Percentiles rank a stretch among this genome's conserved stretches.
Evolutionary conservation across 768 basidiomycete genomes (phyloP).

Genomic region (Naganishia randhawae): DNA sequence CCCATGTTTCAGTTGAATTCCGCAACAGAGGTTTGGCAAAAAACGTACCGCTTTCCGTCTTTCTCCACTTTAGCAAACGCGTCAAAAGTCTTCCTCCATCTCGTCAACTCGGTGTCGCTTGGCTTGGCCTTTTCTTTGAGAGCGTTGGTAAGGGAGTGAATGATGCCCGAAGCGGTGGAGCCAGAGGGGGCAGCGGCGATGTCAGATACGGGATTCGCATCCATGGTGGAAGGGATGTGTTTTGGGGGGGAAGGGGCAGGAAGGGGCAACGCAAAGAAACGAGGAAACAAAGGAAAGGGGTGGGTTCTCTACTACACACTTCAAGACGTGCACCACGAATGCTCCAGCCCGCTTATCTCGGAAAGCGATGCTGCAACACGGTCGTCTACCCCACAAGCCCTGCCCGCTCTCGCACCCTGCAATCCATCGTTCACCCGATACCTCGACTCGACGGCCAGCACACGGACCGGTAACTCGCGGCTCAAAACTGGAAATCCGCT

Average conservation of each 20-base stretch:
- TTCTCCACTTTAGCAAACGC: constrained; percentile 67
- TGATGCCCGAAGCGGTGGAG: constrained; percentile 1
- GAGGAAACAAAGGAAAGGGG: not conserved
- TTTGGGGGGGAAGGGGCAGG: not conserved
- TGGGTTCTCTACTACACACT: not conserved
- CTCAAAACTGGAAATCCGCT: not conserved
- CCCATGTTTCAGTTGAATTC: not conserved
- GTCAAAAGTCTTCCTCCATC: constrained; percentile 87
- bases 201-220: constrained; percentile 11
- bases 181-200: not conserved
- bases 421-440: not conserved
- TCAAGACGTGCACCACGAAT: not conserved
- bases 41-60: constrained; percentile 58
- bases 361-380: too few species aligned
- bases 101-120: constrained; percentile 71
- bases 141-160: not conserved
- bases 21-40: not conserved
- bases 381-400: not conserved
- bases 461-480: not conserved
- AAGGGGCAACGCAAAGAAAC: not conserved
- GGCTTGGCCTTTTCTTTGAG: constrained; percentile 36
- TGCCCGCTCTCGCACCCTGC: not conserved
- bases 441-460: not conserved
- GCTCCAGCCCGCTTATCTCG: not conserved
- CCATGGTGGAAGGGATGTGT: constrained; percentile 1